A percentile compares a stretch with the other conserved stretches of the same genome.
Conservation (phyloP, 1,284 basidiomycete genomes). For the Fomitopsis palustris region DNA sequence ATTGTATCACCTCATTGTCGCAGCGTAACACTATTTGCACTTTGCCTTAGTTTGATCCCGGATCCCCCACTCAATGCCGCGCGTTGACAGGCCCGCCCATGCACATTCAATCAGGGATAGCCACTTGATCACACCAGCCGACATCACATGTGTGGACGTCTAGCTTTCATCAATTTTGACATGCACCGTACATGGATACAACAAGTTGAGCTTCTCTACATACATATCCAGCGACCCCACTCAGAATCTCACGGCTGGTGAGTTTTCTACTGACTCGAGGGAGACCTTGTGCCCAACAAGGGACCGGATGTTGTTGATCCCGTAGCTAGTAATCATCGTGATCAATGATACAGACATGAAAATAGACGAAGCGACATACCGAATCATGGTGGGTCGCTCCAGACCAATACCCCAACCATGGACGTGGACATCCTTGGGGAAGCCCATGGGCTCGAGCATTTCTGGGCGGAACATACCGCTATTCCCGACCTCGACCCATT, state of each 20-base stretch:
- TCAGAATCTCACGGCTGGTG: constrained; percentile 87
- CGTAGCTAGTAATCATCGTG: constrained; percentile 46
- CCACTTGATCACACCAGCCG: background rate
- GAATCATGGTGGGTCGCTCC: constrained; percentile 99
- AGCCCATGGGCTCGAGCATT: constrained; percentile 99
- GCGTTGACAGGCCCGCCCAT: no score
- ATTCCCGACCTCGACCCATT: constrained; percentile 96
- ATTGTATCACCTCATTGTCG: no score
- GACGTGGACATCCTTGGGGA: constrained; percentile 95
- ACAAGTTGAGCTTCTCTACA: constrained; percentile 5
- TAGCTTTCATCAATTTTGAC: background rate
- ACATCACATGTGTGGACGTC: background rate
- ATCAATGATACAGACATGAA: constrained; percentile 6
- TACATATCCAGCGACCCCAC: background rate
- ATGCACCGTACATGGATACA: background rate
- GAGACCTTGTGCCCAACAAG: constrained; percentile 97
- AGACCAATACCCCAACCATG: constrained; percentile 96
- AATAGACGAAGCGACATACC: constrained; percentile 44
- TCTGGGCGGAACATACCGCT: constrained; percentile 99
- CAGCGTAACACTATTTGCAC: no score
- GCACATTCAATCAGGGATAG: no score
- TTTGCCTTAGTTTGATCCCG: no score
- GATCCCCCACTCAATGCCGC: no score
- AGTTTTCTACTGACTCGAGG: constrained; percentile 84
- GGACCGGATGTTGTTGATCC: constrained; percentile 95